Conservation (phyloP, 495 filamentous ascomycete genomes). For the Thermothielavioides terrestris region DNA sequence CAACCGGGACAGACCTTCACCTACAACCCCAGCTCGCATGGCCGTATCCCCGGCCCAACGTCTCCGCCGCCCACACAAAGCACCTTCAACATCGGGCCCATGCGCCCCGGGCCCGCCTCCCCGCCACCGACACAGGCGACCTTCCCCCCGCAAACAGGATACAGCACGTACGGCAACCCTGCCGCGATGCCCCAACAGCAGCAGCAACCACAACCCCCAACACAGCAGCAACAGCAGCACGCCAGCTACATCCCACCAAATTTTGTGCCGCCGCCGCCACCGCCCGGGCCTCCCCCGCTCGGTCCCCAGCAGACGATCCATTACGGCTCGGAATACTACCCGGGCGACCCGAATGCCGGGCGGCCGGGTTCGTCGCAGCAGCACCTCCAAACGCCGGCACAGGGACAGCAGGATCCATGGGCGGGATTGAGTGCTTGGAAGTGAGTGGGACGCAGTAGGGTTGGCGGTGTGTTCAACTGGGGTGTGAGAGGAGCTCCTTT, state of each 20-base stretch:
- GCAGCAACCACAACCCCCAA: conserved; percentile 7
- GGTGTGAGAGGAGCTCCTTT: too few relatives aligned
- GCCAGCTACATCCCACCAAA: conserved; percentile 56
- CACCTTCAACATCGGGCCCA: conserved; percentile 36
- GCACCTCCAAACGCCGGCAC: conserved; percentile 31
- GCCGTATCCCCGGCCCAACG: conserved; percentile 40
- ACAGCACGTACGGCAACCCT: conserved; percentile 41
- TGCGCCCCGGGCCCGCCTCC: conserved; percentile 39
- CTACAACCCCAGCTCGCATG: conserved; percentile 43
- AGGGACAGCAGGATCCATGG: conserved; percentile 63
- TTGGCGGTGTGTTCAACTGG: too few relatives aligned
- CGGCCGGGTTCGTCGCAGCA: conserved; percentile 17
- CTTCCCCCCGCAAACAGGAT: conserved; percentile 28
- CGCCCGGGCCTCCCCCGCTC: conserved; percentile 68
- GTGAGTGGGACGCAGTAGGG: conserved; percentile 32
- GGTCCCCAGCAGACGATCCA: conserved; percentile 60
- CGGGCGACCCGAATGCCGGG: conserved; percentile 10
- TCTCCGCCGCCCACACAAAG: conserved; percentile 42
- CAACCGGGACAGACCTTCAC: conserved; percentile 16
- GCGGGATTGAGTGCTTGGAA: conserved; percentile 83
- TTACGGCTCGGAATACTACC: conserved; percentile 34
- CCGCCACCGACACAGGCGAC: conserved; percentile 46
- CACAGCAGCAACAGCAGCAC: conserved; percentile 25
- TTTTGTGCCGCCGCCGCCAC: conserved; percentile 87
- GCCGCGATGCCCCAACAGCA: conserved; percentile 20